Base-by-base conservation (phyloP, 805 yeast genomes). In the Saturnispora gosingensis region DNA sequence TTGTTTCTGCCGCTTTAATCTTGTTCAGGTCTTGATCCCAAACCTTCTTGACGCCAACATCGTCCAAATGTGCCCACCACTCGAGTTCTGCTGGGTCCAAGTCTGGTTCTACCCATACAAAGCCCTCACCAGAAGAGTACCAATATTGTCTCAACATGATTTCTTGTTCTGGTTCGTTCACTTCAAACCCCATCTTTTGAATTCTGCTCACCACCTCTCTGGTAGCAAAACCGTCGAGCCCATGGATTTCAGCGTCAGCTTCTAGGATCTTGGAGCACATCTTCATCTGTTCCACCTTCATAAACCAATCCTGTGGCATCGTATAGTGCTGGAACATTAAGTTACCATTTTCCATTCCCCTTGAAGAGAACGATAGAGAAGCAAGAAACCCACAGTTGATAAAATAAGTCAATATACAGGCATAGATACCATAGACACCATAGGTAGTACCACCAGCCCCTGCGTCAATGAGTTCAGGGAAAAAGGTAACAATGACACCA, bases 81-180 rank as follows among this genome's bases (percentile, higher is more conserved):
- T 63, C 53, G 16, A 81, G 55, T 20, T 82, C 88, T 0, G 93
- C 95, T 0, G 96, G 96, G 61, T 88, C 96, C 61, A 84, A 85
- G 62, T 87, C 96, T 0, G 95, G 95, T 61, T 87, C 96, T 11
- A 78, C 83, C 96, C 96, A 87, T 54, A 83, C 86, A 61, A 85
- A 87, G 13, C 88, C 89, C 50, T 83, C 90, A 30, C 96, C 96
- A 7, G 88, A 86, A 42, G 84, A 75, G 62, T 86, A 80, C 96
- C 96, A 87, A 67, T 86, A 87, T 58, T 88, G 95, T 61, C 86
- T 85, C 58, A 87, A 59, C 70, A 80, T 73, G 45, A 78, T 62
- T 54, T 87, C 95, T 54, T 79, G 83, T 51, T 81, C 79, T 45
- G 84, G 80, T 58, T 79, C 78, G 60, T 71, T 71, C 13, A 73